These are phyloP conservation scores for Pestalotiopsis sp. DNA, from an alignment of 2,329 filamentous ascomycete genomes.

Conservation along the genomic window DNA sequence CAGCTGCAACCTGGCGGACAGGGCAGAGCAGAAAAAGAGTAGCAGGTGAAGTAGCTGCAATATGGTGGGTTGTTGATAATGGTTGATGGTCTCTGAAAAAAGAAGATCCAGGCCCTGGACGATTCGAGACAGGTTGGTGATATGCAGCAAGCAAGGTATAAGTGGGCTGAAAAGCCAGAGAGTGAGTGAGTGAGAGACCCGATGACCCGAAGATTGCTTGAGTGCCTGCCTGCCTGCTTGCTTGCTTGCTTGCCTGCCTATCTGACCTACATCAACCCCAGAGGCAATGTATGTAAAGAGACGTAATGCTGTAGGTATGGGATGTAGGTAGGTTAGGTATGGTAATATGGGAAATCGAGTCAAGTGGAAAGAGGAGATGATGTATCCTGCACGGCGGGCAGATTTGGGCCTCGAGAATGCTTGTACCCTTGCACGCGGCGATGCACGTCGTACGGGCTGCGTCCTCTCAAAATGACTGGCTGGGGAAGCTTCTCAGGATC, in stretches of 20 bases:
- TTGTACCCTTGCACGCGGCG: slow-evolving; percentile 14
- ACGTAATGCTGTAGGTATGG: not conserved
- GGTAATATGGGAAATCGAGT: slow-evolving; percentile 1
- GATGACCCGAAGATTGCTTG: not conserved
- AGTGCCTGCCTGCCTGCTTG: not conserved
- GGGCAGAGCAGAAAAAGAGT: slow-evolving; percentile 4
- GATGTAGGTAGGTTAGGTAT: slow-evolving; percentile 3
- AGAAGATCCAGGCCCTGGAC: slow-evolving; percentile 10
- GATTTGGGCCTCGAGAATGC: slow-evolving; percentile 33
- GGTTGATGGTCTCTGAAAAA: slow-evolving; percentile 8
- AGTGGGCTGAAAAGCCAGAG: slow-evolving; percentile 15
- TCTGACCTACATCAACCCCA: not conserved
- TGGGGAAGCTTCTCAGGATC: slow-evolving; percentile 14
- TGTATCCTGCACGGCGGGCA: slow-evolving; percentile 22
- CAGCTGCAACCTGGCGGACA: slow-evolving; percentile 19
- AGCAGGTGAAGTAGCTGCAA: slow-evolving; percentile 16
- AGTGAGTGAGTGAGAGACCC: not conserved
- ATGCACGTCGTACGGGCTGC: slow-evolving; percentile 28
- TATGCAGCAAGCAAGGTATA: slow-evolving; percentile 18
- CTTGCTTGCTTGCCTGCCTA: not conserved
- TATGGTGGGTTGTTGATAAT: slow-evolving; percentile 24
- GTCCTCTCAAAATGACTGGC: slow-evolving; percentile 24
- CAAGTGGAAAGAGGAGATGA: slow-evolving; percentile 1
- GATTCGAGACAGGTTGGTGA: slow-evolving; percentile 17
- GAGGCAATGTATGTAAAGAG: not conserved